phyloP scores from a whole-genome alignment of 768 basidiomycete genomes.

The Filobasidium floriforme region DNA sequence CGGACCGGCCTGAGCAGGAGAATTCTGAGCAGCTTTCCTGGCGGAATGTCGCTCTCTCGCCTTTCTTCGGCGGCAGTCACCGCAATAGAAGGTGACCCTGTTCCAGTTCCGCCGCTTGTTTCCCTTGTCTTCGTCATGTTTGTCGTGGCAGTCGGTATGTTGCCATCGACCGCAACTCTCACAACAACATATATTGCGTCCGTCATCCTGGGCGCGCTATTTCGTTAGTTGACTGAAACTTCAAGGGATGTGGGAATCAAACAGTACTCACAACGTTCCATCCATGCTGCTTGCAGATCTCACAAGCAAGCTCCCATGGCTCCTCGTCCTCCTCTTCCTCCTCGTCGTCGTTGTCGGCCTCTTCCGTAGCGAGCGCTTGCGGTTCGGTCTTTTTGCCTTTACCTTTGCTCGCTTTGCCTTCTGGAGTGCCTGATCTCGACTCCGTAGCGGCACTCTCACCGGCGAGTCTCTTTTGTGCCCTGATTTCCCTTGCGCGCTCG shows the following conservation, averaged over 20 bases:
- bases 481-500: constrained; percentile 29
- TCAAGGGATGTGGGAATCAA: constrained; percentile 5
- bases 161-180: constrained; percentile 80
- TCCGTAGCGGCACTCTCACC: constrained; percentile 8
- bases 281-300: constrained; percentile 67
- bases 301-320: constrained; percentile 82
- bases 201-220: constrained; percentile 60
- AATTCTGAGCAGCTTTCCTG: neutral
- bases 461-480: constrained; percentile 28
- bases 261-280: constrained; percentile 59
- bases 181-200: constrained; percentile 70
- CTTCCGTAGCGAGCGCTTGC: neutral
- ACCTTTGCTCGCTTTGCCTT: constrained; percentile 1
- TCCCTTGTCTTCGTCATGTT: constrained; percentile 58
- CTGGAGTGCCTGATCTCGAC: neutral
- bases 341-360: constrained; percentile 7
- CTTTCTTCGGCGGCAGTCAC: constrained; percentile 9
- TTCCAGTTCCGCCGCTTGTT: constrained; percentile 72
- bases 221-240: constrained; percentile 15
- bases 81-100: constrained; percentile 72
- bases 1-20: neutral
- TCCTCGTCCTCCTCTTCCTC: constrained; percentile 49
- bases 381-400: neutral
- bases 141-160: constrained; percentile 77
- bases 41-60: constrained; percentile 1